Evolutionary conservation across 2,329 filamentous ascomycete genomes (phyloP).

Genomic region (Juglanconis sp.): DNA sequence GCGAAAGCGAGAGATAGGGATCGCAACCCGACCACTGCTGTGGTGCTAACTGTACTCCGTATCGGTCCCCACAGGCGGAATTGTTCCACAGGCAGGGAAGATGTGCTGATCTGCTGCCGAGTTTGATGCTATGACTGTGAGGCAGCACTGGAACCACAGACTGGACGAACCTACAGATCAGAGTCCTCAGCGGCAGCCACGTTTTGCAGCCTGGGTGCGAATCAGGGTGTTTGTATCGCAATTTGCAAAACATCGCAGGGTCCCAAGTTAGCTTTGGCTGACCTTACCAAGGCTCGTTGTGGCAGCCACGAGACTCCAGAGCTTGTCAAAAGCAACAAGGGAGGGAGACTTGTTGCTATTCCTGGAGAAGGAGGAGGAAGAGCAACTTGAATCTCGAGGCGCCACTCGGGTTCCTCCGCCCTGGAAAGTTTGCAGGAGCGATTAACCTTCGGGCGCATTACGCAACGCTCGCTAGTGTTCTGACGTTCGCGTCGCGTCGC

Average conservation of each 20-base stretch:
- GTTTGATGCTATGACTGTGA: not conserved
- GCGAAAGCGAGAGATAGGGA: slow-evolving; percentile 7
- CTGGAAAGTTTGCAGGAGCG: not conserved
- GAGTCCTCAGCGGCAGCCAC: too few species aligned
- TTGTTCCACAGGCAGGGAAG: not conserved
- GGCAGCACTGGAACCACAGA: not conserved
- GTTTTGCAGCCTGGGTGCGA: not conserved
- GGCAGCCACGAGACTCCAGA: not conserved
- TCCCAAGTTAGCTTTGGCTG: not conserved
- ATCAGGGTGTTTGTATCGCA: not conserved
- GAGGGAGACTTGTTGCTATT: not conserved
- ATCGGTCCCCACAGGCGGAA: not conserved
- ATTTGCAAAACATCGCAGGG: not conserved
- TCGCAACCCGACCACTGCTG: not conserved
- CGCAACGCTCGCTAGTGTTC: not conserved
- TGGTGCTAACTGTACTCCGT: not conserved
- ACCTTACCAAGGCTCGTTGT: not conserved
- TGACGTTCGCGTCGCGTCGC: not conserved
- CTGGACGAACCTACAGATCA: not conserved
- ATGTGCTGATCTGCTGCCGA: not conserved
- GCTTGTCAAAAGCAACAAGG: not conserved
- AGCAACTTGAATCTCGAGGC: too few species aligned
- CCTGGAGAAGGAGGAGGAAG: not conserved
- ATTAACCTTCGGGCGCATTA: not conserved
- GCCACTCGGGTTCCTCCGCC: too few species aligned